These are phyloP conservation scores for Anthracocystis panici-leucophaei DNA, from an alignment of 1,284 basidiomycete species.

Conservation along the genomic window DNA sequence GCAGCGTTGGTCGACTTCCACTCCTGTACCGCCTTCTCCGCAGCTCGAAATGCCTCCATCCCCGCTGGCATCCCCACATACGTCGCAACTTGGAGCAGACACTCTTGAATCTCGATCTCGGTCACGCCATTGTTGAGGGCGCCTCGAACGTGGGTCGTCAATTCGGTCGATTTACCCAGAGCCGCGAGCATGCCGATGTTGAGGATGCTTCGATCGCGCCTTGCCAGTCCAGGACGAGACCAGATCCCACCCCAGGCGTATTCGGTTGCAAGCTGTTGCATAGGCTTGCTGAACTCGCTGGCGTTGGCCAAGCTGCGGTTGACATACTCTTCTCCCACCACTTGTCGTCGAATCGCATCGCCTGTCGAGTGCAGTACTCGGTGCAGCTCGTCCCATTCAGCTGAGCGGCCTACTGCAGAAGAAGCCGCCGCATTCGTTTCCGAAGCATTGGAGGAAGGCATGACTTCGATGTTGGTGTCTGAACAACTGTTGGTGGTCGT, in stretches of 20 bases:
- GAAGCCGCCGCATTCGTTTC: background rate
- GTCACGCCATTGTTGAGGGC: conserved; percentile 52
- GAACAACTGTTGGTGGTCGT: background rate
- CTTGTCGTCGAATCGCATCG: conserved; percentile 33
- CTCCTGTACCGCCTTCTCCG: conserved; percentile 47
- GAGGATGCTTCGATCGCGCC: conserved; percentile 44
- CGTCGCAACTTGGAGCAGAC: conserved; percentile 41
- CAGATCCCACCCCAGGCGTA: conserved; percentile 47
- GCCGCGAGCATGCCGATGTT: conserved; percentile 48
- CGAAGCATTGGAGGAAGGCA: conserved; percentile 5
- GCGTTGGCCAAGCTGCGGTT: conserved; percentile 34
- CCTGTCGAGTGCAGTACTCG: conserved; percentile 19
- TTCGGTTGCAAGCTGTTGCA: conserved; percentile 40
- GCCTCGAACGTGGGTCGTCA: conserved; percentile 41
- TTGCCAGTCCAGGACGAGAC: conserved; percentile 33
- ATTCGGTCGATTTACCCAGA: conserved; percentile 37
- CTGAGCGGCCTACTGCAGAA: conserved; percentile 4
- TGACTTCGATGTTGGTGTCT: background rate
- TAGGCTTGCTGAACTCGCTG: conserved; percentile 29
- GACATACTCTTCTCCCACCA: conserved; percentile 37
- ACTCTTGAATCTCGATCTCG: conserved; percentile 39
- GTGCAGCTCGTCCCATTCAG: conserved; percentile 30
- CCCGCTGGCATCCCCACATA: conserved; percentile 51
- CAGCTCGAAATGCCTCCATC: conserved; percentile 42
- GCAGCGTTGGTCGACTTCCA: conserved; percentile 30